These are phyloP conservation scores for Apiospora phragmitis DNA, from an alignment of 2,329 filamentous ascomycete genomes.

Conservation along the genomic window DNA sequence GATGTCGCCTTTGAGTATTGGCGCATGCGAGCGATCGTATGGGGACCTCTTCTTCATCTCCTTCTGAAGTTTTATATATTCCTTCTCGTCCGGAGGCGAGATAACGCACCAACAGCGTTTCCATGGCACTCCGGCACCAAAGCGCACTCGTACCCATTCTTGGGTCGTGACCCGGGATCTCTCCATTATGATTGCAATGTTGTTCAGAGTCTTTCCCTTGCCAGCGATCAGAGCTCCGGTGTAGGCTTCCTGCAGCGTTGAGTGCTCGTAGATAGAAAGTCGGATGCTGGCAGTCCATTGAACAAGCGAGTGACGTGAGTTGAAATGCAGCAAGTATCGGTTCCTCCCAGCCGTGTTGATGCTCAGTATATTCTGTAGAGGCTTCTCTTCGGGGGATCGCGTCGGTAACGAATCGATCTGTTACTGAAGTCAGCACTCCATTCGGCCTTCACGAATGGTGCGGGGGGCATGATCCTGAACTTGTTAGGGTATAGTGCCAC, in stretches of 20 bases:
- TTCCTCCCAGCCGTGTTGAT: constrained; percentile 95
- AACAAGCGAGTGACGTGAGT: constrained; percentile 86
- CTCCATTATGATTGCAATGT: constrained; percentile 87
- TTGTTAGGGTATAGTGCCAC: neutral
- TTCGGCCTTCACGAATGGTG: neutral
- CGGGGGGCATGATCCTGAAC: neutral
- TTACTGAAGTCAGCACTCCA: constrained; percentile 17
- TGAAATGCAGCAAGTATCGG: constrained; percentile 93
- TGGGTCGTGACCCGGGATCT: constrained; percentile 74
- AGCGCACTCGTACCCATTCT: constrained; percentile 93
- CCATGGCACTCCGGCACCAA: constrained; percentile 95
- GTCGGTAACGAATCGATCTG: constrained; percentile 90
- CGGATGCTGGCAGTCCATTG: constrained; percentile 97
- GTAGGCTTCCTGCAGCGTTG: constrained; percentile 92
- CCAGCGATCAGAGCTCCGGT: constrained; percentile 94
- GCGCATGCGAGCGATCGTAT: constrained; percentile 71
- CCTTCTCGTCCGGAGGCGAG: constrained; percentile 89
- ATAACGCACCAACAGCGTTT: constrained; percentile 96
- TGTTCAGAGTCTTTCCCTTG: constrained; percentile 86
- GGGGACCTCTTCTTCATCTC: constrained; percentile 77
- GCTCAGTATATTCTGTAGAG: constrained; percentile 91
- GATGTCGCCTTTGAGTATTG: constrained; percentile 80
- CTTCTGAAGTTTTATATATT: constrained; percentile 81
- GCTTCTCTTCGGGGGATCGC: constrained; percentile 71
- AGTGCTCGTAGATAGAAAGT: constrained; percentile 91